phyloP scores from a whole-genome alignment of 768 basidiomycete species.

The Saitozyma sp. region DNA sequence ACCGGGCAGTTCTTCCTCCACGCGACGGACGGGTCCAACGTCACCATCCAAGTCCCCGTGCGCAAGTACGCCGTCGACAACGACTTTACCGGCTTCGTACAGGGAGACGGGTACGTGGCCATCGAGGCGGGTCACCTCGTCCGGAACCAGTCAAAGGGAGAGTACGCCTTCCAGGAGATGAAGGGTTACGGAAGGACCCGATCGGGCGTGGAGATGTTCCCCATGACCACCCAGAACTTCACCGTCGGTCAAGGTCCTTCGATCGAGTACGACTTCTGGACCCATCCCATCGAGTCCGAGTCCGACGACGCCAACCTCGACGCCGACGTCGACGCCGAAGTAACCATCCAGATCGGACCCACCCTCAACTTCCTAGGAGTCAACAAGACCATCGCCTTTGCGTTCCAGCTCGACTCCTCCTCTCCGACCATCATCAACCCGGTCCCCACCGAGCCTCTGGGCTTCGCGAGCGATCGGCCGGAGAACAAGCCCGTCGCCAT shows the following conservation, averaged over 20 bases:
- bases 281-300: background rate
- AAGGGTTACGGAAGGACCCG: conserved; percentile 64
- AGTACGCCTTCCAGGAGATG: conserved; percentile 63
- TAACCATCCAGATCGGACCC: conserved; percentile 36
- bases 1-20: background rate
- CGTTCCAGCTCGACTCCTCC: conserved; percentile 29
- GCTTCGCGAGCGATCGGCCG: conserved; percentile 4
- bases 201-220: conserved; percentile 64
- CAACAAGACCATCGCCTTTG: conserved; percentile 25
- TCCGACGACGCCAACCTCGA: background rate
- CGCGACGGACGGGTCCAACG: conserved; percentile 23
- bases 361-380: conserved; percentile 29
- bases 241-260: conserved; percentile 64
- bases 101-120: conserved; percentile 64
- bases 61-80: conserved; percentile 7
- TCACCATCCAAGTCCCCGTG: conserved; percentile 27
- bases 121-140: conserved; percentile 66
- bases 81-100: conserved; percentile 59
- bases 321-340: conserved; percentile 10
- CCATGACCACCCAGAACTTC: conserved; percentile 63
- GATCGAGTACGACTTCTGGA: conserved; percentile 58
- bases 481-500: conserved; percentile 1
- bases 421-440: conserved; percentile 20
- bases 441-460: conserved; percentile 20
- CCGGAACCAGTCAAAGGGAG: conserved; percentile 57